Evolutionary conservation across 2,329 filamentous ascomycete species (phyloP).

Genomic region (Sclerotinia glacialis): DNA sequence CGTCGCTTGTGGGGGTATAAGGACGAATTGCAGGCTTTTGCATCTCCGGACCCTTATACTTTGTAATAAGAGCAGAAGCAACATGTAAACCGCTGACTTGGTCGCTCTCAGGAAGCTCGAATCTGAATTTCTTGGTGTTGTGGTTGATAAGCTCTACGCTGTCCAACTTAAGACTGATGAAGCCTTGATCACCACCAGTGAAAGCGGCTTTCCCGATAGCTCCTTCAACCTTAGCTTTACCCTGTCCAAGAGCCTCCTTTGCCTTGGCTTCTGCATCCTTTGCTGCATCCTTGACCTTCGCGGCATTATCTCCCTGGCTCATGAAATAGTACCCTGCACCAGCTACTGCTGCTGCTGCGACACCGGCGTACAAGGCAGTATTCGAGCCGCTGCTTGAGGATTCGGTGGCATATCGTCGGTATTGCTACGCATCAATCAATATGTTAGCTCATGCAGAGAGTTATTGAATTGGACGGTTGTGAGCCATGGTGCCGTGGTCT

Average conservation of each 20-base stretch:
- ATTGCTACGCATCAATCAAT: slow-evolving; percentile 46
- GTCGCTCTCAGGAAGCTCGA: slow-evolving; percentile 80
- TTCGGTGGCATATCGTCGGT: slow-evolving; percentile 73
- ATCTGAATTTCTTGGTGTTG: slow-evolving; percentile 92
- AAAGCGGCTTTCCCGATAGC: slow-evolving; percentile 51
- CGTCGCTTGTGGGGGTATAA: slow-evolving; percentile 89
- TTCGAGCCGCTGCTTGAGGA: slow-evolving; percentile 49
- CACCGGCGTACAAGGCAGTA: slow-evolving; percentile 58
- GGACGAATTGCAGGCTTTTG: slow-evolving; percentile 86
- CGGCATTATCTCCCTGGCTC: slow-evolving; percentile 46
- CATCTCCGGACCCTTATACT: slow-evolving; percentile 79
- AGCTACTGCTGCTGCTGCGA: slow-evolving; percentile 55
- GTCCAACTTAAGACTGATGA: slow-evolving; percentile 75
- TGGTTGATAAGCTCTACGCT: slow-evolving; percentile 79
- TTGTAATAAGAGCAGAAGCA: slow-evolving; percentile 86
- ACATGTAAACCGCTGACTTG: slow-evolving; percentile 78
- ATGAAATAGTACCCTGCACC: slow-evolving; percentile 56
- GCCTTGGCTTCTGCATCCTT: slow-evolving; percentile 57
- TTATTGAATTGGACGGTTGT: background rate
- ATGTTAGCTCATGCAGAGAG: slow-evolving; percentile 19
- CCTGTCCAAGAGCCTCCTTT: slow-evolving; percentile 43
- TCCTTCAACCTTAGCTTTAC: slow-evolving; percentile 34
- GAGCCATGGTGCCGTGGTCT: background rate
- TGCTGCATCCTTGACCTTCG: slow-evolving; percentile 53
- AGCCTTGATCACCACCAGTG: slow-evolving; percentile 86